Evolutionary conservation across 495 filamentous ascomycete genomes (phyloP).

Genomic region (Apodospora peruviana): DNA sequence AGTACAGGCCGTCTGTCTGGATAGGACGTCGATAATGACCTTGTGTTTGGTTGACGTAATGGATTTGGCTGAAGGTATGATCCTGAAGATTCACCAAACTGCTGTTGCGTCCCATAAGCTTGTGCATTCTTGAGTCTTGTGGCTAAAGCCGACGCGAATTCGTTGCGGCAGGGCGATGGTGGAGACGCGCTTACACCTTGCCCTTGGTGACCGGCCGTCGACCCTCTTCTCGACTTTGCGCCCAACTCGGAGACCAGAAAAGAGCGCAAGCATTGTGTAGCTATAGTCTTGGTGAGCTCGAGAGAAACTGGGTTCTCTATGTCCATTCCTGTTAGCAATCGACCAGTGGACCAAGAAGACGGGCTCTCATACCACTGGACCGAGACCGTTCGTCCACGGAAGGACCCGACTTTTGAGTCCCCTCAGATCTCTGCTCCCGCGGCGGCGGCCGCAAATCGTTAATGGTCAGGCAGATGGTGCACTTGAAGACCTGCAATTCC

Average conservation of each 20-base stretch:
- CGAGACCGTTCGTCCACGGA: slow-evolving; percentile 7
- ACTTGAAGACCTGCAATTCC: slow-evolving; percentile 69
- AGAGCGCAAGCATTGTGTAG: slow-evolving; percentile 22
- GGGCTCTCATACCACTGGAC: slow-evolving; percentile 2
- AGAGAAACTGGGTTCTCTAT: slow-evolving; percentile 23
- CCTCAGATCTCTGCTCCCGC: slow-evolving; percentile 9
- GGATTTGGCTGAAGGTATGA: slow-evolving; percentile 24
- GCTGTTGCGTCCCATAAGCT: background rate
- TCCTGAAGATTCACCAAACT: background rate
- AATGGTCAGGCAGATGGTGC: slow-evolving; percentile 79
- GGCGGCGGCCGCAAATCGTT: slow-evolving; percentile 64
- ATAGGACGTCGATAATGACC: slow-evolving; percentile 36
- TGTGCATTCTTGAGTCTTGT: background rate
- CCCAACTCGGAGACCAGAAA: slow-evolving; percentile 16
- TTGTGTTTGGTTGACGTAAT: slow-evolving; percentile 17
- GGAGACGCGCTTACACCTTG: background rate
- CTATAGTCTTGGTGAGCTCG: slow-evolving; percentile 24
- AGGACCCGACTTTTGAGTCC: background rate
- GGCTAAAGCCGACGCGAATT: background rate
- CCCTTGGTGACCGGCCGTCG: background rate
- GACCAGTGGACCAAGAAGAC: background rate
- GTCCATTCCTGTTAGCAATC: background rate
- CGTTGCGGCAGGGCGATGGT: slow-evolving; percentile 1
- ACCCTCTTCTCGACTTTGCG: slow-evolving; percentile 2
- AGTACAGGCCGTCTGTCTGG: slow-evolving; percentile 26